Base-by-base conservation (phyloP, 305 asterid genomes). In the Withania somnifera region DNA sequence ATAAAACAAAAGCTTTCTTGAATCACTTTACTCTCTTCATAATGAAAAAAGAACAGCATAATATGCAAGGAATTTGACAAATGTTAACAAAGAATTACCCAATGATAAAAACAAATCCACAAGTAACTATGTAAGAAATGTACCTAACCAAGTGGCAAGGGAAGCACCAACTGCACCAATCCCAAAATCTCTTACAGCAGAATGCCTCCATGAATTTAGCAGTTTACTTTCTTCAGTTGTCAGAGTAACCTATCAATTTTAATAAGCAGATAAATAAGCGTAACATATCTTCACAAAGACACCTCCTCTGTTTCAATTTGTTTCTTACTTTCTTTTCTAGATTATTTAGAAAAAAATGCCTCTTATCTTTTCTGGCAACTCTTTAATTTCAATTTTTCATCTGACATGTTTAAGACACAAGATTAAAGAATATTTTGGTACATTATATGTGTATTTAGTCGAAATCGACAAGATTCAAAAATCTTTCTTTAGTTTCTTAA, bases 111-210 rank as follows among this genome's bases (percentile, higher is more conserved):
- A n/a, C 26, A 50, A 73, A 22, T 47, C n/a, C 24, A 54, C 73
- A 79, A 47, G 66, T 26, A 58, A 71, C 22, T 61, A 42, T 0
- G 11, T 3, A 42, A 19, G 54, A 53, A 22, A 11, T 84, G 42
- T 87, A 94, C 98, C 97, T 78, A 91, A 86, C 93, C 91, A 93
- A 82, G 92, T 42, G 73, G 83, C 57, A 15, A 69, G 9, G 45
- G 87, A 78, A 85, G 88, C 92, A 28, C 85, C 89, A 53, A 76
- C 45, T 11, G 77, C 79, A 66, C 93, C 94, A 80, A 85, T 22
- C 24, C 86, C 77, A 20, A 87, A 83, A 79, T 80, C 89, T 84
- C 86, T 85, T 73, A 75, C 7, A 68, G 87, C 87, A 63, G 86
- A 84, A 58, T 83, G 79, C 82, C 52, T 85, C 82, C 86, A 91